Conservation (phyloP, 75 land plant species). For the Sequoiadendron giganteum region DNA sequence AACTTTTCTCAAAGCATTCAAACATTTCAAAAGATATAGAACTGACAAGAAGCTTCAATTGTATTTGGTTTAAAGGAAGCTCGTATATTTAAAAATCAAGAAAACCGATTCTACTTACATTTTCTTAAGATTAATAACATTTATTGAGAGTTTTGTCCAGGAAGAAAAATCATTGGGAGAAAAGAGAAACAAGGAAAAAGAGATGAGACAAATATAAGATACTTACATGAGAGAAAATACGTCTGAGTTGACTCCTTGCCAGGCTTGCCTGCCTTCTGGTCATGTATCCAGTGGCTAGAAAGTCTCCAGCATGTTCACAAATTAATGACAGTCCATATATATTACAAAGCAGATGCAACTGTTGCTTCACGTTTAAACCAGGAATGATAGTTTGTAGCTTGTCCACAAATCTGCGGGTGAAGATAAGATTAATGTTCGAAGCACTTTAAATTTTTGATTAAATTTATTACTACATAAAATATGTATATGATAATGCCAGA, state of each 20-base stretch:
- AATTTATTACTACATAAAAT: background rate
- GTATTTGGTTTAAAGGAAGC: background rate
- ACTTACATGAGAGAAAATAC: slow-evolving; percentile 24
- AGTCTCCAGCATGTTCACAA: slow-evolving; percentile 29
- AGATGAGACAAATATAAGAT: background rate
- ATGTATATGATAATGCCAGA: background rate
- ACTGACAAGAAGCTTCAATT: background rate
- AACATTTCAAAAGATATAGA: background rate
- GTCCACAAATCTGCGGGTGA: slow-evolving; percentile 31
- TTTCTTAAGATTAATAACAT: background rate
- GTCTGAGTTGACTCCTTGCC: slow-evolving; percentile 29
- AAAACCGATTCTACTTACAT: background rate
- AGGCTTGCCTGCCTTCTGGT: slow-evolving; percentile 25
- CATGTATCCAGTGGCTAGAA: slow-evolving; percentile 41
- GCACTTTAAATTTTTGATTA: background rate
- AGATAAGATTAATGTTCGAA: background rate
- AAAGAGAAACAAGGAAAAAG: background rate
- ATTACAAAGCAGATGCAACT: slow-evolving; percentile 29
- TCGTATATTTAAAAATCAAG: background rate
- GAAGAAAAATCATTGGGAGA: background rate
- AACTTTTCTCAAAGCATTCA: background rate
- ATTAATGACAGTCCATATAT: slow-evolving; percentile 39
- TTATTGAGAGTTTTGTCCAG: background rate
- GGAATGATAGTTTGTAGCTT: slow-evolving; percentile 19
- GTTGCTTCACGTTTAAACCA: slow-evolving; percentile 23